Evolutionary conservation across 257 asterid species (phyloP).

Genomic region (Linderniella brevidens): DNA sequence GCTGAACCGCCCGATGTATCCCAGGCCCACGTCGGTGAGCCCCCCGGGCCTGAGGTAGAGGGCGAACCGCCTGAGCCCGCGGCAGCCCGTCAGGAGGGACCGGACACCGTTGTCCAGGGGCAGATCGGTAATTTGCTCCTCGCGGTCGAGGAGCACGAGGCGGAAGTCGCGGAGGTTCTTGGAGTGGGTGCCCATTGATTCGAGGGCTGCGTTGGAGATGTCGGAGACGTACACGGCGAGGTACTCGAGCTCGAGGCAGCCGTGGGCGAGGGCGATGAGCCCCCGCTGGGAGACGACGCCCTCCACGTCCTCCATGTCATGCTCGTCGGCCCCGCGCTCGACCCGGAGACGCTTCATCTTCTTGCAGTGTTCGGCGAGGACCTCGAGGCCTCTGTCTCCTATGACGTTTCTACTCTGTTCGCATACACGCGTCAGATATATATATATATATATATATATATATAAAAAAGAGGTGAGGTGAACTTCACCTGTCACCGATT

Average conservation of each 20-base stretch:
- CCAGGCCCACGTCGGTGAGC: slow-evolving; percentile 1
- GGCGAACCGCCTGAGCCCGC: background rate
- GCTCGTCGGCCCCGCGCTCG: slow-evolving; percentile 5
- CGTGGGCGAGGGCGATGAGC: background rate
- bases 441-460: background rate
- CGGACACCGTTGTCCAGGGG: slow-evolving; percentile 4
- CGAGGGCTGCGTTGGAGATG: slow-evolving; percentile 1
- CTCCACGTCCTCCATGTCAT: slow-evolving; percentile 1
- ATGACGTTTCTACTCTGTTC: slow-evolving; percentile 1
- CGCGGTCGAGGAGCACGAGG: background rate
- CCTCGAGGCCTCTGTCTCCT: slow-evolving; percentile 4
- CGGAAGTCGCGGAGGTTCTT: slow-evolving; percentile 1
- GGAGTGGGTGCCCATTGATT: background rate
- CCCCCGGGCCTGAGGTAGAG: slow-evolving; percentile 5
- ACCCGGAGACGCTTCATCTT: background rate
- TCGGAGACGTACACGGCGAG: background rate
- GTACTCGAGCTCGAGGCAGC: slow-evolving; percentile 3
- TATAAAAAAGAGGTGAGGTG: too few relatives aligned
- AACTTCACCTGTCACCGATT: too few relatives aligned
- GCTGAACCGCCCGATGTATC: slow-evolving; percentile 1
- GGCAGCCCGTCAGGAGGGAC: slow-evolving; percentile 2
- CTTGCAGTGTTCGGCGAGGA: slow-evolving; percentile 1
- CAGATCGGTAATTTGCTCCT: background rate
- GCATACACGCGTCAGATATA: too few relatives aligned
- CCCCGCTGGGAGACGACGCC: slow-evolving; percentile 3